Base-by-base conservation (phyloP, 805 yeast species). In the Scheffersomyces coipomensis region DNA sequence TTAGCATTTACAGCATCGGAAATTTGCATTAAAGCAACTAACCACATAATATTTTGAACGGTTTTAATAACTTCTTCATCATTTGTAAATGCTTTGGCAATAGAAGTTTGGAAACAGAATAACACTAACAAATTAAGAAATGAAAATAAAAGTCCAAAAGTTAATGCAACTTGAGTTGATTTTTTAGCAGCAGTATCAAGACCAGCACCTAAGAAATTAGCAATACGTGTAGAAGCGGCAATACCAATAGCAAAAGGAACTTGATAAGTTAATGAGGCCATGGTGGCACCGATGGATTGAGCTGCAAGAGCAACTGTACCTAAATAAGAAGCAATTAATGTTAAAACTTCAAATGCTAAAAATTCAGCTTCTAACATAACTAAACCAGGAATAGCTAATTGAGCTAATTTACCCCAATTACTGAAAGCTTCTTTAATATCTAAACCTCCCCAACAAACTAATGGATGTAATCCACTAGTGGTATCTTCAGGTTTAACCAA, bases 1-100 rank as follows among this genome's bases (percentile, higher is more conserved):
- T 83, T 79, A 12, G 88, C 85, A 46, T 83, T 77, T 51, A 80
- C 62, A 9, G 83, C 81, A 58, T 85, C 93, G 39, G 77, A 76
- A 19, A 85, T 61, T 62, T 85, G 90, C 75, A 82, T 83, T 23
- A 78, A 52, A 1, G 89, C 85, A 34, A 81, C 75, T 33, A 82
- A 63, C 56, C 85, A 80, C 62, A 85, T 64, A 19, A 84, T 74
- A 18, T 60, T 58, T 1, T 70, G 57, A 6, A 84, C 79, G 9
- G 75, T 51, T 3, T 53, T 51, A 21, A 82, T 69, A 2, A 85
- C 89, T 2, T 68, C 74, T 32, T 64, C 66, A 48, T 85, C 89
- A 21, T 64, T 60, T 0, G 89, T 82, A 57, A 85, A 85, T 29
- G 79, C 52, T 16, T 44, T 33, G 0, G 74, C 72, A 35, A 69